Base-by-base conservation (phyloP, 441 rosid genomes). In the Erodium moschatum region DNA sequence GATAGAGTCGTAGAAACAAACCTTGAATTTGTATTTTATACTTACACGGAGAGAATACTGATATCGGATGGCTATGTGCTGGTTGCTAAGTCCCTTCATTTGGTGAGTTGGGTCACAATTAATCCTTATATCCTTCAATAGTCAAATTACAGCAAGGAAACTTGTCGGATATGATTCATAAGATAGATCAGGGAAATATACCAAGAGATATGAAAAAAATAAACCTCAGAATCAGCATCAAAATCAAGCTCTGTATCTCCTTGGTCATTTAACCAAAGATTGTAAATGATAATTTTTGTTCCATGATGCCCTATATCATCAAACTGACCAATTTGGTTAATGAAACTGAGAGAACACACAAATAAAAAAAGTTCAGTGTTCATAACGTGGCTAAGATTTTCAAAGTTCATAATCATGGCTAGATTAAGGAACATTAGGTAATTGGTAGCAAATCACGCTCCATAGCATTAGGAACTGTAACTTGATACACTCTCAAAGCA, bases 211-310 rank as follows among this genome's bases (percentile, higher is more conserved):
- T 9, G 15, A 16, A 48, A 62, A 40, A 65, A 29, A n/a, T n/a
- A n/a, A 66, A 78, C 81, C 69, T 78, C 69, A 2, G 71, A 71
- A 72, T 78, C 74, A 5, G 76, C 40, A 67, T 78, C 75, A 50
- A 78, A 78, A 67, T 78, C 77, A 67, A 78, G 71, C 64, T 78
- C 81, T 67, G 75, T 60, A 16, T 66, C 24, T 65, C 78, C 78
- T 0, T 74, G 74, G 9, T 78, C 75, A 72, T 72, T 74, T 62
- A 71, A 68, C 81, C 76, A 78, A n/a, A 78, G 76, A 78, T 78
- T 78, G 69, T 71, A 74, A 15, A 74, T 66, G 42, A 78, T 56
- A 48, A 74, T 66, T 16, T 72, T 69, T 1, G 78, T 74, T 60
- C 81, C 81, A 65, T 78, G 78, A 68, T 66, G 33, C 64, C 72